Conservation (phyloP, 2,329 filamentous ascomycete species). For the Colletotrichum filicis region DNA sequence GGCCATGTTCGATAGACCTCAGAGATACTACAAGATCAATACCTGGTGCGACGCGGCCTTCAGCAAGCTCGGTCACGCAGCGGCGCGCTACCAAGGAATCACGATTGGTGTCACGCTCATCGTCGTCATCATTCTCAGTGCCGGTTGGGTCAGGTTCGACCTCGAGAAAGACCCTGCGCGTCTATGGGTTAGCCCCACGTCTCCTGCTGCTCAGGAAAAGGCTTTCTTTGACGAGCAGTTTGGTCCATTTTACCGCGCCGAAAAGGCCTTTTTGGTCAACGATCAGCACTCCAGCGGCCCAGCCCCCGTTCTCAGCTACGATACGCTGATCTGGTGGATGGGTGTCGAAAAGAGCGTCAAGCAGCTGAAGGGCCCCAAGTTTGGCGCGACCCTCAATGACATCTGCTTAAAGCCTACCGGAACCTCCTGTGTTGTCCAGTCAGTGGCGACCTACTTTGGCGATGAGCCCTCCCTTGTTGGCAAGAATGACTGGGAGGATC, state of each 20-base stretch:
- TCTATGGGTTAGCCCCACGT: constrained; percentile 96
- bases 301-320: constrained; percentile 85
- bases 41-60: constrained; percentile 84
- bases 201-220: constrained; percentile 91
- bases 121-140: constrained; percentile 80
- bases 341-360: constrained; percentile 84
- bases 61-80: constrained; percentile 80
- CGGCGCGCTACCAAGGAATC: constrained; percentile 84
- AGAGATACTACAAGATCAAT: constrained; percentile 85
- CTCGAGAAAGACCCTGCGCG: constrained; percentile 91
- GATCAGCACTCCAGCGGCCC: constrained; percentile 74
- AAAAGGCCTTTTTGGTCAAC: constrained; percentile 95
- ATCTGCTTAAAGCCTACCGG: constrained; percentile 95
- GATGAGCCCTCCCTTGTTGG: constrained; percentile 71
- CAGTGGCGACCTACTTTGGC: constrained; percentile 88
- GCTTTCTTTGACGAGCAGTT: constrained; percentile 93
- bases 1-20: constrained; percentile 82
- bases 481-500: constrained; percentile 75
- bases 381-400: constrained; percentile 78
- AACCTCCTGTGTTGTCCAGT: constrained; percentile 91
- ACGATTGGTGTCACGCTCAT: constrained; percentile 84
- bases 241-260: constrained; percentile 93
- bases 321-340: constrained; percentile 94
- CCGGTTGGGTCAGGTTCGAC: constrained; percentile 90
- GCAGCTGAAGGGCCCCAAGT: constrained; percentile 75